Evolutionary conservation across 495 filamentous ascomycete genomes (phyloP).

Genomic region (Xylaria curta): DNA sequence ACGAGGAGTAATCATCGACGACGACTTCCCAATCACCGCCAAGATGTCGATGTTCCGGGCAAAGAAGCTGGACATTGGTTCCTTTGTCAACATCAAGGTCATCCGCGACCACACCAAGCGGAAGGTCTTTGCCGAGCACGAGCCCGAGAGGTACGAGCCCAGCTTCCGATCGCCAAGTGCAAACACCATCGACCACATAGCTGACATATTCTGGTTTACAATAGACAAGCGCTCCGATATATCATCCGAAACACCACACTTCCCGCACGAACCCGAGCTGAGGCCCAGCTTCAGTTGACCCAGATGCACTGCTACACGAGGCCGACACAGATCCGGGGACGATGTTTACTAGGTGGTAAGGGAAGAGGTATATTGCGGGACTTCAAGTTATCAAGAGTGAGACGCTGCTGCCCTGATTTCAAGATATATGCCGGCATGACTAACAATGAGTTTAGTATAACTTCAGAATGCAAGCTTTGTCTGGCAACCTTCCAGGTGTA

Average conservation of each 20-base stretch:
- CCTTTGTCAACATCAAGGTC: slow-evolving; percentile 80
- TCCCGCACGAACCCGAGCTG: slow-evolving; percentile 77
- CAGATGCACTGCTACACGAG: slow-evolving; percentile 96
- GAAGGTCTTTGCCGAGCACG: slow-evolving; percentile 83
- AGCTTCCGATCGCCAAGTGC: neutral
- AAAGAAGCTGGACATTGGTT: slow-evolving; percentile 85
- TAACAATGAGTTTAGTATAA: slow-evolving; percentile 69
- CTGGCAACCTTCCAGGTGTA: slow-evolving; percentile 89
- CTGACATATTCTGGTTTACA: slow-evolving; percentile 20
- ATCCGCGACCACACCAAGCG: slow-evolving; percentile 96
- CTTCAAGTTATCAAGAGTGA: slow-evolving; percentile 88
- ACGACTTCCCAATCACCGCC: slow-evolving; percentile 32
- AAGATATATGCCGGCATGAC: neutral
- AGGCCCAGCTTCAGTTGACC: slow-evolving; percentile 89
- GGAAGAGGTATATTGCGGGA: slow-evolving; percentile 84
- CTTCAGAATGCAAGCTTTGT: slow-evolving; percentile 87
- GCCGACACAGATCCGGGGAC: slow-evolving; percentile 89
- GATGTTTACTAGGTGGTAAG: slow-evolving; percentile 88
- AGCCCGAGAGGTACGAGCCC: slow-evolving; percentile 76
- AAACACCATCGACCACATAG: neutral
- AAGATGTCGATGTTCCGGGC: slow-evolving; percentile 82
- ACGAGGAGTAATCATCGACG: slow-evolving; percentile 8
- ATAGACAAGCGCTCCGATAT: slow-evolving; percentile 94
- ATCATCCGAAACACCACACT: slow-evolving; percentile 91
- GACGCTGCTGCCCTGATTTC: slow-evolving; percentile 38